These are phyloP conservation scores for Eucalyptus paniculata DNA, from an alignment of 345 rosid species.

Conservation along the genomic window DNA sequence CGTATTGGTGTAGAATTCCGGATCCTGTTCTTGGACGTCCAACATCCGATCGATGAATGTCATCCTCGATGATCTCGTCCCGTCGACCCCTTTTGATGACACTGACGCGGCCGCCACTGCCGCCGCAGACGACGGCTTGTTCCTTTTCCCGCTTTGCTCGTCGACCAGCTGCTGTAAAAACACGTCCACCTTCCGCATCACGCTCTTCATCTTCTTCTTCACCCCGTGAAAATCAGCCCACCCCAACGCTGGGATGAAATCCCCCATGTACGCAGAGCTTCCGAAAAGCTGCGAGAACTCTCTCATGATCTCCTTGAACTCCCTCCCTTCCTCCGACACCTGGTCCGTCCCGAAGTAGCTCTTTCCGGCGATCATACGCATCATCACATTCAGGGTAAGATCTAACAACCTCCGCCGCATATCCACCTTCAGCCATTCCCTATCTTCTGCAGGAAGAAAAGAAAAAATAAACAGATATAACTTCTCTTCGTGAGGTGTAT, in stretches of 20 bases:
- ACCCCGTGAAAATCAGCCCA: slow-evolving; percentile 13
- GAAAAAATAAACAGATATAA: background rate
- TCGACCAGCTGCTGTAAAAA: slow-evolving; percentile 13
- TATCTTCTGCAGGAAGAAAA: background rate
- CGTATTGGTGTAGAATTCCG: slow-evolving; percentile 7
- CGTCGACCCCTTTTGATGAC: background rate
- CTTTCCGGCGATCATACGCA: slow-evolving; percentile 5
- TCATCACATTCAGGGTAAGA: background rate
- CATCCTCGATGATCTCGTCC: background rate
- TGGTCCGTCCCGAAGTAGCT: background rate
- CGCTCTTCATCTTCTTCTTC: slow-evolving; percentile 3
- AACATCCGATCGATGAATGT: slow-evolving; percentile 10
- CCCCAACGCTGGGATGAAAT: slow-evolving; percentile 11
- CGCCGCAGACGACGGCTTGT: background rate
- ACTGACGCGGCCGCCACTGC: background rate
- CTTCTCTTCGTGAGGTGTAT: background rate
- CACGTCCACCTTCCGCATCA: slow-evolving; percentile 4
- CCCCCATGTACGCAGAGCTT: background rate
- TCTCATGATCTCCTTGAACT: background rate
- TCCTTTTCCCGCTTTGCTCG: background rate
- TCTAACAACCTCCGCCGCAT: background rate
- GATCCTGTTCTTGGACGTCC: slow-evolving; percentile 11
- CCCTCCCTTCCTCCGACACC: background rate
- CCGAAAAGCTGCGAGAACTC: background rate
- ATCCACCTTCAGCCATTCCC: background rate